Conservation (phyloP, 2,329 filamentous ascomycete species). For the Beauveria scarabaeidicola region DNA sequence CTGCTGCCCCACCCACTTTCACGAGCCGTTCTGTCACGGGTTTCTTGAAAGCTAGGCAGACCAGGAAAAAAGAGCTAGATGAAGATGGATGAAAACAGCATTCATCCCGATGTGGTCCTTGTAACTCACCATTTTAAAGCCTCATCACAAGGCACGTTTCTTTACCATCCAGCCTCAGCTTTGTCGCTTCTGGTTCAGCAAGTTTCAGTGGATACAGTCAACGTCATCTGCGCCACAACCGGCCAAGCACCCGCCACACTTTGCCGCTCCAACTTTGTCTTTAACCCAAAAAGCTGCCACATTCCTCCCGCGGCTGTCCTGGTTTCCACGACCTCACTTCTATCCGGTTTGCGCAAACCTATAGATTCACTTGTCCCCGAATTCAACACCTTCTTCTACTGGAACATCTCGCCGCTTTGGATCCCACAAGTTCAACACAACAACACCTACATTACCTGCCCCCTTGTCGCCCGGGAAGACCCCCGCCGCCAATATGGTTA, state of each 20-base stretch:
- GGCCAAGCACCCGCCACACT: conserved; percentile 3
- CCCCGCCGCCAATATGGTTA: conserved; percentile 31
- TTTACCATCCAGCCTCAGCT: not conserved
- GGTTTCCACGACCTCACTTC: not conserved
- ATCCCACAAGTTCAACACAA: too few species aligned
- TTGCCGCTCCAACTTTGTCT: not conserved
- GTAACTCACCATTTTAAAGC: too few species aligned
- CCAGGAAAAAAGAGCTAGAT: not conserved
- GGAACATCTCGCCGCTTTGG: too few species aligned
- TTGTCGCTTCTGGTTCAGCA: not conserved
- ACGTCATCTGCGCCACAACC: conserved; percentile 12
- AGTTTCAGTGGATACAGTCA: conserved; percentile 6
- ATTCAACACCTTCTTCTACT: too few species aligned
- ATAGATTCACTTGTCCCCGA: not conserved
- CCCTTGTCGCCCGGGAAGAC: not conserved
- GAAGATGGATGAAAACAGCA: not conserved
- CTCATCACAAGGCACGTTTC: too few species aligned
- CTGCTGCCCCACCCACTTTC: not conserved
- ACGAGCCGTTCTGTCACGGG: not conserved
- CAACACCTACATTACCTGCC: not conserved
- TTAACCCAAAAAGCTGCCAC: not conserved
- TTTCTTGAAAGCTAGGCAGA: not conserved
- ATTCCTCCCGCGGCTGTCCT: not conserved
- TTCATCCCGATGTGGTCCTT: too few species aligned
- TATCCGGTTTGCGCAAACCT: not conserved